Conservation (phyloP, 371 early-diverging fungal genomes). For the Dichotomocladium elegans region DNA sequence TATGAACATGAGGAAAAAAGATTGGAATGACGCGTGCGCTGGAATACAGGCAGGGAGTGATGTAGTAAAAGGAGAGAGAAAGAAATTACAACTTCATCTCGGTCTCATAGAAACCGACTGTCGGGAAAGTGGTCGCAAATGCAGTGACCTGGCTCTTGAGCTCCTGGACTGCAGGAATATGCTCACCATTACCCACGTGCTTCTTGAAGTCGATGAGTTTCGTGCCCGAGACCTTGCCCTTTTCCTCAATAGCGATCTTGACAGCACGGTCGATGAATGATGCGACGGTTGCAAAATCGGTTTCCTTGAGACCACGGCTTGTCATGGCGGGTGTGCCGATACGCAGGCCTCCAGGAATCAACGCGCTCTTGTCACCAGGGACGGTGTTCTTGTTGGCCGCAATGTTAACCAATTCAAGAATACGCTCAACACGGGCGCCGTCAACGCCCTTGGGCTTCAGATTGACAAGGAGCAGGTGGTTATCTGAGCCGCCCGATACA, state of each 20-base stretch:
- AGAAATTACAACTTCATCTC: slow-evolving; percentile 45
- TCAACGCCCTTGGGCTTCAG: slow-evolving; percentile 81
- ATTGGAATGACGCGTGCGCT: no score
- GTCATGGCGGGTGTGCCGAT: slow-evolving; percentile 97
- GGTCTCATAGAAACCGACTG: slow-evolving; percentile 62
- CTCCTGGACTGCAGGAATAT: slow-evolving; percentile 46
- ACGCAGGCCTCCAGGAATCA: slow-evolving; percentile 96
- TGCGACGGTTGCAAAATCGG: slow-evolving; percentile 85
- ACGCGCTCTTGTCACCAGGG: slow-evolving; percentile 92
- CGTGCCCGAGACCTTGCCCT: slow-evolving; percentile 51
- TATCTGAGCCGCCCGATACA: slow-evolving; percentile 94
- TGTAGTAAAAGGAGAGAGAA: no score
- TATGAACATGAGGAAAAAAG: not conserved
- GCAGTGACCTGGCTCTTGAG: slow-evolving; percentile 64
- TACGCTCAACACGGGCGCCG: slow-evolving; percentile 93
- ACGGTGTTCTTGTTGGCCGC: slow-evolving; percentile 99
- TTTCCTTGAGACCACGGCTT: slow-evolving; percentile 85
- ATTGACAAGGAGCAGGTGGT: slow-evolving; percentile 89
- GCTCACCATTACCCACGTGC: slow-evolving; percentile 46
- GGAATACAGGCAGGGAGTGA: no score
- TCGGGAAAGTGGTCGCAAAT: slow-evolving; percentile 69
- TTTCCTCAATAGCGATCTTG: slow-evolving; percentile 58
- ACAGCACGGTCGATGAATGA: slow-evolving; percentile 86
- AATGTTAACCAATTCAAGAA: slow-evolving; percentile 92
- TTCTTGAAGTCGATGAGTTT: slow-evolving; percentile 77